Conservation (phyloP, 768 basidiomycete genomes). For the Pluteus cervinus region DNA sequence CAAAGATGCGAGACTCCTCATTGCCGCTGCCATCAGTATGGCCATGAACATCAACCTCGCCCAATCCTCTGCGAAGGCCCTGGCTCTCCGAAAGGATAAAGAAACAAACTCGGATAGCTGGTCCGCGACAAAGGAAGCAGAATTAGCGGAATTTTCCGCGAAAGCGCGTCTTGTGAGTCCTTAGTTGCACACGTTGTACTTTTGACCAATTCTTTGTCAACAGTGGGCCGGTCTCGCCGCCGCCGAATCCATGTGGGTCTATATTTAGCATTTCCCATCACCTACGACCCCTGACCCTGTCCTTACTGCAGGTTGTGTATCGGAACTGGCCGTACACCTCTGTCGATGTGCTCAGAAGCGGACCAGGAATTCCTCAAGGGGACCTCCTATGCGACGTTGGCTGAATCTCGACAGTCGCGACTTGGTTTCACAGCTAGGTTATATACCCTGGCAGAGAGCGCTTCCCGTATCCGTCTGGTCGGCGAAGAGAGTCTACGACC, state of each 20-base stretch:
- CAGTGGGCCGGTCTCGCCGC: too few relatives aligned
- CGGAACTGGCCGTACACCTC: slow-evolving; percentile 35
- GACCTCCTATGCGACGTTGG: slow-evolving; percentile 12
- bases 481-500: slow-evolving; percentile 18
- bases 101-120: slow-evolving; percentile 12
- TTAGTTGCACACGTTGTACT: too few relatives aligned
- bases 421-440: slow-evolving; percentile 30
- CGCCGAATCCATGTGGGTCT: slow-evolving; percentile 31
- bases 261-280: not conserved
- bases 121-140: slow-evolving; percentile 14
- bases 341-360: slow-evolving; percentile 25
- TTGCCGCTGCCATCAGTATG: slow-evolving; percentile 39
- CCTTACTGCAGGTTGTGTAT: slow-evolving; percentile 29
- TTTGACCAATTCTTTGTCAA: too few relatives aligned
- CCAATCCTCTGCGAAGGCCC: slow-evolving; percentile 26
- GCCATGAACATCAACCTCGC: slow-evolving; percentile 37
- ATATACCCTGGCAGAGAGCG: slow-evolving; percentile 23
- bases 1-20: slow-evolving; percentile 32
- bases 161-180: slow-evolving; percentile 35
- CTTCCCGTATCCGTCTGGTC: slow-evolving; percentile 22
- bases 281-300: slow-evolving; percentile 2
- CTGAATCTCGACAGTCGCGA: slow-evolving; percentile 26
- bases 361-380: slow-evolving; percentile 24
- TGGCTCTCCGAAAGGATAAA: slow-evolving; percentile 21
- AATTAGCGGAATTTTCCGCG: slow-evolving; percentile 26